Evolutionary conservation across 2,329 filamentous ascomycete genomes (phyloP).

Genomic region (Xylaria sp.): DNA sequence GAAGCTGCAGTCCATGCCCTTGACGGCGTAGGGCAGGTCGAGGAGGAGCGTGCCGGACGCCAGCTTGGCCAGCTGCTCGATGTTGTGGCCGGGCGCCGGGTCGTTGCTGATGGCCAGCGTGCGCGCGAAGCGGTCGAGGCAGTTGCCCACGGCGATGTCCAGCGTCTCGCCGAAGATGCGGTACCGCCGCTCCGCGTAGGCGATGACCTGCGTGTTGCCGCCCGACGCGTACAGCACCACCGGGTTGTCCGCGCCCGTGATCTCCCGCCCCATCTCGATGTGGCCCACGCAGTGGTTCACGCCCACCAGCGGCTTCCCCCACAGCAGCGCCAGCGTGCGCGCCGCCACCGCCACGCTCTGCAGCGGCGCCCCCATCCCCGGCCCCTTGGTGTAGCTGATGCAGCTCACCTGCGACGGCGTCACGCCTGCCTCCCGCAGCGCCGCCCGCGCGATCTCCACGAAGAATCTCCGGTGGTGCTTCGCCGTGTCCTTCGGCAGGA

Average conservation of each 20-base stretch:
- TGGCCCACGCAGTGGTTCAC: conserved; percentile 99
- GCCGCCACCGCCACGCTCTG: conserved; percentile 88
- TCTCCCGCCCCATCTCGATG: conserved; percentile 96
- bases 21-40: conserved; percentile 94
- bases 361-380: conserved; percentile 95
- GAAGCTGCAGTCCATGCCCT: conserved; percentile 98
- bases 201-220: conserved; percentile 97
- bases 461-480: conserved; percentile 90
- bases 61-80: conserved; percentile 88
- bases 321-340: conserved; percentile 82
- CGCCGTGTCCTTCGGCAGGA: conserved; percentile 96
- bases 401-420: conserved; percentile 78
- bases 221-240: conserved; percentile 96
- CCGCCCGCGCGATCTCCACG: conserved; percentile 79
- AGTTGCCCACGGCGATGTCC: conserved; percentile 97
- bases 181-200: conserved; percentile 93
- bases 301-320: conserved; percentile 88
- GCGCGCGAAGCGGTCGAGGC: conserved; percentile 92
- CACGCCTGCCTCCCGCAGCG: conserved; percentile 75
- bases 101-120: conserved; percentile 94
- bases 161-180: conserved; percentile 98
- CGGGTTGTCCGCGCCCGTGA: conserved; percentile 89
- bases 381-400: conserved; percentile 94
- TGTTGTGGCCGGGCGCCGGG: conserved; percentile 96
- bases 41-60: conserved; percentile 71